Evolutionary conservation across 805 yeast species (phyloP), one percentile per base, ranked within the genome.

Genomic region (Maudiozyma serrabonitensis): DNA sequence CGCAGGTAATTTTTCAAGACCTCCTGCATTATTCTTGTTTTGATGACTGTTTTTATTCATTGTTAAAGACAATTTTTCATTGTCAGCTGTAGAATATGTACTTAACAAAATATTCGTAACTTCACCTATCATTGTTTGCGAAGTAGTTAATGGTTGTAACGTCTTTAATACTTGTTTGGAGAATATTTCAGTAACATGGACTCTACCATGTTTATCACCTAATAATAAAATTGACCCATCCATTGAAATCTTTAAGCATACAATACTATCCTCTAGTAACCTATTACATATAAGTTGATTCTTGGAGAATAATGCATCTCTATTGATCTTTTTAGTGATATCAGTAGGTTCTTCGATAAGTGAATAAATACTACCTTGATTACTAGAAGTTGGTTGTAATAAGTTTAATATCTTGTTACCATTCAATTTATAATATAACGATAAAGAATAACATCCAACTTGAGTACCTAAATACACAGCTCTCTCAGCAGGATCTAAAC

Each of bases 401-500:
- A 77, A 66, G 40, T 79, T 80, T 42, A 73, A 71, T 52, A 75
- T 75, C 12, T 68, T 61, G 23, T 75, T 71, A 12, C 67, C 66
- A 38, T 50, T 53, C 37, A 64, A 43, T 55, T 67, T 69, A 32
- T 66, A 67, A 28, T 52, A 63, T 19, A 65, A 51, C 8, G 62
- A 52, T 35, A 67, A 46, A 12, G 53, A 45, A 46, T 52, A 57
- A 39, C 62, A 58, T 12, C 96, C 96, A 52, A 79, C 74, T 2
- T 67, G 58, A 15, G 84, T 66, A 1, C 96, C 97, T 7, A 76
- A 78, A 61, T 84, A 91, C 1, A 86, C 50, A 2, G 80, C 74
- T 57, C 98, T 73, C 58, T 81, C 87, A 0, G 90, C 87, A 0
- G 95, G 88, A 64, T 91, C 98, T 6, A 78, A 68, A 0, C 79